Evolutionary conservation across 306 rosid species (phyloP).

Genomic region (Pachyrhizus erosus): DNA sequence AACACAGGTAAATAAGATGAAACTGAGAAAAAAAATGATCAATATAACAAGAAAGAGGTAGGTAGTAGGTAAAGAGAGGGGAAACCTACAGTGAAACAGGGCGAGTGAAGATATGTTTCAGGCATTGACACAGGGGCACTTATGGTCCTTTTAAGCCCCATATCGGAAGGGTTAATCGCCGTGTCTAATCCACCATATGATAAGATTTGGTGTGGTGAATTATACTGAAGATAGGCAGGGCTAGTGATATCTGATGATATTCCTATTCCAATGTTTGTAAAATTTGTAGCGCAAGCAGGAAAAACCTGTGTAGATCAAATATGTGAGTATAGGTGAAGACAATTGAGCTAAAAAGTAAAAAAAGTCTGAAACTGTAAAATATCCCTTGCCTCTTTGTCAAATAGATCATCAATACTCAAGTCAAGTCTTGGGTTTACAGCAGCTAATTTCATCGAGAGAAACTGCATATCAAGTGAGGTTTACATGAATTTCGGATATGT

Average conservation of each 20-base stretch:
- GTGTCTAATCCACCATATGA: conserved; percentile 63
- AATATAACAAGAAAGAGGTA: not conserved
- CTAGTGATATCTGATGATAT: conserved; percentile 61
- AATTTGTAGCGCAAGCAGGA: conserved; percentile 57
- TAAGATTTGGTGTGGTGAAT: conserved; percentile 59
- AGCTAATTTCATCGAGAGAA: conserved; percentile 96
- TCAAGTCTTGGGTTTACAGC: conserved; percentile 80
- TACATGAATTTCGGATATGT: not conserved
- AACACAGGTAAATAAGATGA: not conserved
- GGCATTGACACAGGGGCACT: conserved; percentile 71
- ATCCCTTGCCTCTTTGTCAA: conserved; percentile 73
- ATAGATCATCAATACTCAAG: conserved; percentile 71
- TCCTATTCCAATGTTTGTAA: conserved; percentile 65
- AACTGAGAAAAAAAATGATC: conserved; percentile 25
- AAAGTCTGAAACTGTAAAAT: not conserved
- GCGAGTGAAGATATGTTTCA: conserved; percentile 66
- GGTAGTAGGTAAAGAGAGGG: not conserved
- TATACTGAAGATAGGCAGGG: conserved; percentile 59
- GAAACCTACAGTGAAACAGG: conserved; percentile 63
- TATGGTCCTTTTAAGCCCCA: conserved; percentile 59
- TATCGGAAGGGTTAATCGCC: conserved; percentile 59
- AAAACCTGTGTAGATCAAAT: conserved; percentile 55
- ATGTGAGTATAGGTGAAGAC: conserved; percentile 4
- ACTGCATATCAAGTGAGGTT: conserved; percentile 58
- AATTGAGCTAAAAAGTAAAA: not conserved